Evolutionary conservation across 2,329 filamentous ascomycete genomes (phyloP).

Genomic region (Lasiodiplodia gonubiensis): DNA sequence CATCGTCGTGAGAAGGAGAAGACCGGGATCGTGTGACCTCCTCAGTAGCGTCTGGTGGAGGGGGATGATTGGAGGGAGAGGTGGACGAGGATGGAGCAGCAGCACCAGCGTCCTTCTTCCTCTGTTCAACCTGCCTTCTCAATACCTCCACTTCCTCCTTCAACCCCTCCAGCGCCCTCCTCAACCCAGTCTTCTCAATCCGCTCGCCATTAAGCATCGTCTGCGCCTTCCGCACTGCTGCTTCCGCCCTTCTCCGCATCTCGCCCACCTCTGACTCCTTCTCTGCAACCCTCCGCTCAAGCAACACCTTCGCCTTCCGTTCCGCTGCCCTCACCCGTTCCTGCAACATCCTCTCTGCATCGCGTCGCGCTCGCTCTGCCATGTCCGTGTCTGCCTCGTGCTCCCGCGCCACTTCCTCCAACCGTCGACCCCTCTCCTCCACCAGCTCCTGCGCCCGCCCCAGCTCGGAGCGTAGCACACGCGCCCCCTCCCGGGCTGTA

Average conservation of each 20-base stretch:
- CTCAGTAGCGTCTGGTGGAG: not conserved
- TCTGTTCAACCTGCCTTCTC: not conserved
- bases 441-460: not conserved
- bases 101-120: not conserved
- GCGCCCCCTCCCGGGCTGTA: constrained; percentile 9
- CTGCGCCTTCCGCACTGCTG: constrained; percentile 17
- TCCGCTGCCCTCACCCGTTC: not conserved
- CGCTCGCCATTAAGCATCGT: constrained; percentile 18
- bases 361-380: not conserved
- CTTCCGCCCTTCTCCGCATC: constrained; percentile 18
- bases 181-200: constrained; percentile 19
- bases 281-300: constrained; percentile 2
- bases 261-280: not conserved
- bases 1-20: not conserved
- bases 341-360: not conserved
- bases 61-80: not conserved
- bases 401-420: not conserved
- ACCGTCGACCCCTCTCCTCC: not conserved
- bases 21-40: not conserved
- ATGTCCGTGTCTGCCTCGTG: not conserved
- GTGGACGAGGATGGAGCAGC: not conserved
- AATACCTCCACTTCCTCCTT: constrained; percentile 21
- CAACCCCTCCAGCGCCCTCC: constrained; percentile 2
- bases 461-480: constrained; percentile 19
- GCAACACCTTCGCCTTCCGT: not conserved